Conservation (phyloP, 2,329 filamentous ascomycete species). For the Chaetomium olivaceum region DNA sequence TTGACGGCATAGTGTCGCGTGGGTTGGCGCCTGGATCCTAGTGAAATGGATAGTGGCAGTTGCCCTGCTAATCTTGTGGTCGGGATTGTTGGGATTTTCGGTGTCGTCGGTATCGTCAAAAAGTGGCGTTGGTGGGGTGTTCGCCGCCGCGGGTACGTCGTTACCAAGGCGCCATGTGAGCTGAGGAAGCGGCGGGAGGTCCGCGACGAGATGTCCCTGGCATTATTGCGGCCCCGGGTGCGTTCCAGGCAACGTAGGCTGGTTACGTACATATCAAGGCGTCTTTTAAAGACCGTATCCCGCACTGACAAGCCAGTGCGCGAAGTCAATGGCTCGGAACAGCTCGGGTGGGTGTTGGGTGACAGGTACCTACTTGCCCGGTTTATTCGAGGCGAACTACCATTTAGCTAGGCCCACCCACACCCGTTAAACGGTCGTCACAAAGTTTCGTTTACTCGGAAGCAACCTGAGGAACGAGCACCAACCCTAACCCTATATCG, state of each 20-base stretch:
- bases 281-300: conserved; percentile 15
- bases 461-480: too few relatives aligned
- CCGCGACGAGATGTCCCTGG: not conserved
- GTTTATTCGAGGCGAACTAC: not conserved
- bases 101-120: not conserved
- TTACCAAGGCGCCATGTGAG: not conserved
- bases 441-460: too few relatives aligned
- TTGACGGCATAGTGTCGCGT: conserved; percentile 14
- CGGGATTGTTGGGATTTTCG: not conserved
- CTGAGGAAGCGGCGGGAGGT: not conserved
- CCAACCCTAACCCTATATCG: conserved; percentile 15
- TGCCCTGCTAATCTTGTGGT: not conserved
- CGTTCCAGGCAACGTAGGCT: conserved; percentile 28
- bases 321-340: conserved; percentile 25
- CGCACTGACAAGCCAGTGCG: conserved; percentile 11
- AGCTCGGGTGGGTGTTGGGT: not conserved
- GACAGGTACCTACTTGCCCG: too few relatives aligned
- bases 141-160: not conserved
- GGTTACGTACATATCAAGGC: conserved; percentile 29
- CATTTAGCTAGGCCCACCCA: too few relatives aligned
- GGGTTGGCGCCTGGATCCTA: not conserved
- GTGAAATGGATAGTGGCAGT: not conserved
- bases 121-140: not conserved
- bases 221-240: conserved; percentile 7
- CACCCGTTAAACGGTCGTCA: too few relatives aligned